These are phyloP conservation scores for Colletotrichum melonis DNA, from an alignment of 2,329 filamentous ascomycete genomes.

Conservation along the genomic window DNA sequence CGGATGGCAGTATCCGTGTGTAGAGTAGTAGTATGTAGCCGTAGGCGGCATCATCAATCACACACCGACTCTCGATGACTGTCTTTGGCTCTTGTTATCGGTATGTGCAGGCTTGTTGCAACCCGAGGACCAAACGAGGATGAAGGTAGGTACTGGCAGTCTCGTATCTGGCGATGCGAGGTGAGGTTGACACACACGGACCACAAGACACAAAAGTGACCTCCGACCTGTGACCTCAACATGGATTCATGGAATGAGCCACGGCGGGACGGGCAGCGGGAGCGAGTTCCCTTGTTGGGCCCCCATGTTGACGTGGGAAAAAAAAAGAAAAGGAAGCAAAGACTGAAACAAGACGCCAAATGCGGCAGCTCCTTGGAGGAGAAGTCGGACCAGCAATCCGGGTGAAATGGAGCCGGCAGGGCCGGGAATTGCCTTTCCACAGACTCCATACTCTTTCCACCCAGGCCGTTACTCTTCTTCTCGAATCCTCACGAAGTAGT, in stretches of 20 bases:
- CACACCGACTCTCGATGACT: neutral
- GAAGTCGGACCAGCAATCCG: slow-evolving; percentile 19
- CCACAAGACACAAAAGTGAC: neutral
- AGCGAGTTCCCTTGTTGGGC: neutral
- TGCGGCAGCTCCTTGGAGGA: slow-evolving; percentile 15
- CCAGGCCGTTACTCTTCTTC: too few relatives aligned
- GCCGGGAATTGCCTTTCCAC: neutral
- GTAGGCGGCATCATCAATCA: neutral
- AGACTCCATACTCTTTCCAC: neutral
- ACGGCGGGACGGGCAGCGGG: neutral
- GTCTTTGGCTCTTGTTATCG: neutral
- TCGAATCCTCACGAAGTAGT: too few relatives aligned
- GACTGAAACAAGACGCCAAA: slow-evolving; percentile 28
- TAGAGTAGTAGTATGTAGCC: neutral
- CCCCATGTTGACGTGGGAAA: neutral
- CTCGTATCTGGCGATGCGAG: neutral
- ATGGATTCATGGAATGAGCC: neutral
- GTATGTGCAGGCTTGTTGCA: neutral
- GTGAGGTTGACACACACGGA: neutral
- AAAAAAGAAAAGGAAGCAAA: slow-evolving; percentile 1
- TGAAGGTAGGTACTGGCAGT: too few relatives aligned
- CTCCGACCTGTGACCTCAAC: neutral
- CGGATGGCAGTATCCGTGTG: neutral
- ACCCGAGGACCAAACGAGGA: neutral
- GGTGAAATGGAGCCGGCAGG: slow-evolving; percentile 23